Evolutionary conservation across 2,329 filamentous ascomycete genomes (phyloP).

Genomic region (Coniochaeta ligniaria): DNA sequence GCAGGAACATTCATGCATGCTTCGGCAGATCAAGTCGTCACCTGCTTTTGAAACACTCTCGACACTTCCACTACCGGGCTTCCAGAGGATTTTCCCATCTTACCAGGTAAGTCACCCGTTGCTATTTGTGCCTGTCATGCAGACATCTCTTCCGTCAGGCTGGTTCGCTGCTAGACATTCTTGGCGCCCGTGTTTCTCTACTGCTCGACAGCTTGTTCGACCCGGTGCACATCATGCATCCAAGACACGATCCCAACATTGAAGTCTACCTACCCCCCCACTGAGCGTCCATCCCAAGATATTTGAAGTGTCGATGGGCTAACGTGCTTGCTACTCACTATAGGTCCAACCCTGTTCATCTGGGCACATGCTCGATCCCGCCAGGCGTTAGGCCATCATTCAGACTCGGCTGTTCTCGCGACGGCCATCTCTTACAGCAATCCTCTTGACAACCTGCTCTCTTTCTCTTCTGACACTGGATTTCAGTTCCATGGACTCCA

Average conservation of each 20-base stretch:
- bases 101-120: background rate
- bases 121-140: background rate
- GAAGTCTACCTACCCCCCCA: background rate
- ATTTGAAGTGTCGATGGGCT: background rate
- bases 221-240: background rate
- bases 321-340: background rate
- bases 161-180: background rate
- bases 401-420: background rate
- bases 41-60: conserved; percentile 13
- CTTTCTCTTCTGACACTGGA: background rate
- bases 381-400: background rate
- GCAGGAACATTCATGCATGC: conserved; percentile 17
- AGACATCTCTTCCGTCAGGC: background rate
- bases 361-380: background rate
- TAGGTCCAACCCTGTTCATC: background rate
- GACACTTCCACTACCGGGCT: conserved; percentile 5
- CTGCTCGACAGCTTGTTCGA: background rate
- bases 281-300: background rate
- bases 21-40: conserved; percentile 5
- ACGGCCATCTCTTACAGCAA: background rate
- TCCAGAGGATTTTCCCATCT: background rate
- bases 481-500: background rate
- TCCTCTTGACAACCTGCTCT: background rate
- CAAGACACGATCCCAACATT: background rate
- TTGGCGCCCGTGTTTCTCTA: background rate